Percentiles rank a stretch among this genome's conserved stretches.
These are phyloP conservation scores for Backusella macrospora DNA, from an alignment of 192 early-diverging fungal genomes.

Conservation along the genomic window DNA sequence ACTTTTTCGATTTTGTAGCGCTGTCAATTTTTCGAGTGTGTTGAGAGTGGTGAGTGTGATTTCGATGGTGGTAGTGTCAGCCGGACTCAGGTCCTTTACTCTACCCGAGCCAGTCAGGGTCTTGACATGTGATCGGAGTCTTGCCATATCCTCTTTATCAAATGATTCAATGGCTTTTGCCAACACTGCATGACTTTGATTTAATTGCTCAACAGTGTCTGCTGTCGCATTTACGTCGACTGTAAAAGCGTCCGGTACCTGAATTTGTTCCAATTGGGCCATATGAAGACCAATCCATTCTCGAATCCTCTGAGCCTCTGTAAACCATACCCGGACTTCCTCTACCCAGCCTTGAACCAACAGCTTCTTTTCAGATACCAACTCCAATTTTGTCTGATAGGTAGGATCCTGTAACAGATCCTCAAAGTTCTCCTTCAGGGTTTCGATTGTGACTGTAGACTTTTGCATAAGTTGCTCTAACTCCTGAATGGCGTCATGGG, in stretches of 20 bases:
- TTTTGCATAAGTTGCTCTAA: constrained; percentile 26
- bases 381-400: constrained; percentile 21
- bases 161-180: constrained; percentile 45
- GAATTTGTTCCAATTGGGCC: constrained; percentile 31
- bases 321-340: constrained; percentile 42
- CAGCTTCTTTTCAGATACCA: constrained; percentile 27
- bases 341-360: constrained; percentile 37
- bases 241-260: constrained; percentile 28
- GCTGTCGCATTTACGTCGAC: constrained; percentile 15
- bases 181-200: constrained; percentile 34
- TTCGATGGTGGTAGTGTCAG: constrained; percentile 51
- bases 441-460: background rate
- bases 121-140: constrained; percentile 48
- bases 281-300: constrained; percentile 44
- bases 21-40: constrained; percentile 43
- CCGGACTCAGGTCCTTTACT: constrained; percentile 42
- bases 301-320: constrained; percentile 42
- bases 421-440: background rate
- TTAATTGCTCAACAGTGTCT: constrained; percentile 35
- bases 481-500: constrained; percentile 33
- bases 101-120: constrained; percentile 38
- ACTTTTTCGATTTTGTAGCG: constrained; percentile 28
- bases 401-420: background rate
- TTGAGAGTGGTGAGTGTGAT: constrained; percentile 45
- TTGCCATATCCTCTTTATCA: constrained; percentile 47